Evolutionary conservation across 2,329 filamentous ascomycete genomes (phyloP), one percentile per base, ranked within the genome.

Genomic region (Aspergillus japonicus): DNA sequence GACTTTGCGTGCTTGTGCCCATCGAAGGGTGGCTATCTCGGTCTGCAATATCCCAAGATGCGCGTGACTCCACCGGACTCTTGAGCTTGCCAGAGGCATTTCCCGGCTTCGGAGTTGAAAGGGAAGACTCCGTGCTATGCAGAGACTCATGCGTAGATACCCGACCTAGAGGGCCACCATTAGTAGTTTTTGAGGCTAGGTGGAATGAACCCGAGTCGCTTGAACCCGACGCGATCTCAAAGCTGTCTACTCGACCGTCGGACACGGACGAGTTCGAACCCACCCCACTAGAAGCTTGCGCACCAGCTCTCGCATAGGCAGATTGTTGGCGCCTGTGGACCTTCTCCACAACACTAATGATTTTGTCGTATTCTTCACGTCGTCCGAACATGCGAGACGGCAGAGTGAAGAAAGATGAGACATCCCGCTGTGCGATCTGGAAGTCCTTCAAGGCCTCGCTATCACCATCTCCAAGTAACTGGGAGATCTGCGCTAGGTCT

Each of bases 351-450:
- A 95, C 84, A 65, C 82, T 84, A 44, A 92, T 77, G 8, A 97
- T 85, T 42, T 85, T 84, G 50, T 87, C 81, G 47, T 86, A 87
- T 72, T 96, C 91, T 62, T 85, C 81, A 31, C 88, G 82, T 39
- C 93, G 86, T 3, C 94, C 94, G 64, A 96, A 90, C 82, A 96
- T 92, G 59, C 83, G 82, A 0, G 87, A 85, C 0, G 94, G 94
- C 21, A 97, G 83, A 66, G 92, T 89, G 76, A 97, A 97, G 71
- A 96, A 95, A 4, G 92, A 96, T 1, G 92, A 96, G 0, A 96
- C 87, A 74, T 98, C 94, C 59, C 88, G 91, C n/a, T 87, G 86
- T 12, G 86, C 93, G 61, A 96, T 87, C 63, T 85, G 82, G 81
- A 91, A 96, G 44, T 88, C 83, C 60, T 86, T 87, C 56, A 97